A percentile compares a stretch with the other conserved stretches of the same genome.
These are phyloP conservation scores for Jaenimonas drosophilae DNA, from an alignment of 208 protist species.

Conservation along the genomic window DNA sequence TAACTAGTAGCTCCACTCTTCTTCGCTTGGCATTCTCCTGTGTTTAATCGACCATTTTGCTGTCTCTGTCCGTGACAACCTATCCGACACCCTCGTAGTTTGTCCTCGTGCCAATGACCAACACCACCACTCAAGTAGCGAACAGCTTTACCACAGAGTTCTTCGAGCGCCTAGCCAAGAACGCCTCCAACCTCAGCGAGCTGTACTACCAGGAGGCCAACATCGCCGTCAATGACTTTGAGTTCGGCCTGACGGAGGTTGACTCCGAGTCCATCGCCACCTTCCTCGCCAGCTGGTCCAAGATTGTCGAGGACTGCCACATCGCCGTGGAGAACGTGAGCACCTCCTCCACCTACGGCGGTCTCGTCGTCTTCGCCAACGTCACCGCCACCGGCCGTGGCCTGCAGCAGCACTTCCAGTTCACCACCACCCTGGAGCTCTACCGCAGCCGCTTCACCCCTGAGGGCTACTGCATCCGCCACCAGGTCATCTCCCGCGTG, in stretches of 20 bases:
- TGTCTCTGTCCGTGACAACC: too few relatives aligned
- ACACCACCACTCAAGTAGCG: slow-evolving; percentile 51
- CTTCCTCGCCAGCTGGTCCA: slow-evolving; percentile 47
- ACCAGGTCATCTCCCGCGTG: slow-evolving; percentile 67
- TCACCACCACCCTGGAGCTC: slow-evolving; percentile 60
- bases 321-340: slow-evolving; percentile 69
- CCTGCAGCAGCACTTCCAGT: slow-evolving; percentile 71
- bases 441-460: slow-evolving; percentile 33
- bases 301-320: too few relatives aligned
- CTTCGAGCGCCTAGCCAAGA: slow-evolving; percentile 70
- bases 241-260: slow-evolving; percentile 51
- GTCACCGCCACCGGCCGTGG: slow-evolving; percentile 27
- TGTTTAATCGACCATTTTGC: too few relatives aligned
- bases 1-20: too few relatives aligned
- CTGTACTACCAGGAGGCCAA: slow-evolving; percentile 53
- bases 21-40: too few relatives aligned
- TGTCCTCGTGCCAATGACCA: too few relatives aligned
- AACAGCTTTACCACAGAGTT: slow-evolving; percentile 75
- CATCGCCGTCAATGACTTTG: slow-evolving; percentile 76
- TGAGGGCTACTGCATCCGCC: slow-evolving; percentile 69
- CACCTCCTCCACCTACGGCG: slow-evolving; percentile 49
- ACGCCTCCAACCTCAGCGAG: slow-evolving; percentile 35
- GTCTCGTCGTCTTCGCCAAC: slow-evolving; percentile 61
- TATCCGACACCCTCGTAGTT: too few relatives aligned
- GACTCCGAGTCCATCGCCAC: slow-evolving; percentile 27